Base-by-base conservation (phyloP, 2,329 filamentous ascomycete genomes). In the Delphinella strobiligena region DNA sequence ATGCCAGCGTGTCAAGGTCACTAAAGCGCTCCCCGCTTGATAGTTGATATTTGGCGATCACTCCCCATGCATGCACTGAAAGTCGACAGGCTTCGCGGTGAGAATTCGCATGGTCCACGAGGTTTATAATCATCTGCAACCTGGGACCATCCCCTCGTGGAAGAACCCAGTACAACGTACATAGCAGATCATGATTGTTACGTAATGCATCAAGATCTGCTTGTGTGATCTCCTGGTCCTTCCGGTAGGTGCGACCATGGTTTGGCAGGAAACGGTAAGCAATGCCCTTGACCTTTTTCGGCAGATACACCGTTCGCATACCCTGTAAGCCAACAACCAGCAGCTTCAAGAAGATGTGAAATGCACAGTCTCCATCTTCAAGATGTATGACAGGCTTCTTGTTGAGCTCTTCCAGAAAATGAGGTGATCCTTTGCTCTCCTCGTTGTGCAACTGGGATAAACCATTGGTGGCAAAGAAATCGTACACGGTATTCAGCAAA, bases 131-230 rank as follows among this genome's bases (percentile, higher is more conserved):
- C 4, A 66, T 59, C 37, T 68, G 61, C 4, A 75, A 47, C 32
- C 67, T 62, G 31, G 72, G 72, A n/a, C 74, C 63, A 49, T 62
- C 69, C 2, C 61, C 59, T 19, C 67, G 55, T 18, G 74, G 73
- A 29, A 70, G 68, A 31, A 66, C 67, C 61, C 66, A 76, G 51
- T 78, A 78, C 11, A 79, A 58, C 3, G 71, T 73, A 40, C 69
- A 73, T 0, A 79, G 61, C 12, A 79, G 60, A 49, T 78, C 73
- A 46, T 77, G 73, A 43, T 79, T 73, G 47, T 78, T 79, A 35
- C 72, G 66, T 34, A 78, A 56, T 1, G 74, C 72, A 37, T 72
- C 66, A 10, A 78, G 56, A 45, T 74, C 73, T 41, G 67, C 62
- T 38, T 68, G 62, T 19, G 61, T 62, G 11, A 78, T 52, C 4